phyloP scores from a whole-genome alignment of 2,329 filamentous ascomycete genomes.

The Gremmenia infestans region DNA sequence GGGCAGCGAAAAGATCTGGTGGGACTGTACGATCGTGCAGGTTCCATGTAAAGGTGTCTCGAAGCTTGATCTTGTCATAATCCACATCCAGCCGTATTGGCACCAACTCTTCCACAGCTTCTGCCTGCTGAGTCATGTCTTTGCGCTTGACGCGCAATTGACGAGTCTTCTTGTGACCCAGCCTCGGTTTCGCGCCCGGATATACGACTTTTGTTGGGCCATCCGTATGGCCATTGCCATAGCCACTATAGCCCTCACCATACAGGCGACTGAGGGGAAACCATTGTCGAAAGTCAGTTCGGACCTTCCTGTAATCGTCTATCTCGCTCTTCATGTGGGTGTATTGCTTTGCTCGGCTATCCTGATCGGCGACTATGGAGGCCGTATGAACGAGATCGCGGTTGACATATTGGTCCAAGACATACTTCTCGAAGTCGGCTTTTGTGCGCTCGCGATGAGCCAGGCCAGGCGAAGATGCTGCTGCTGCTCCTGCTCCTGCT shows the following conservation, averaged over 20 bases:
- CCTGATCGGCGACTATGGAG: conserved; percentile 44
- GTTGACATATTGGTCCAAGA: conserved; percentile 60
- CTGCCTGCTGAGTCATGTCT: conserved; percentile 79
- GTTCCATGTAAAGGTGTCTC: conserved; percentile 99
- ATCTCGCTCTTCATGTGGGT: conserved; percentile 62
- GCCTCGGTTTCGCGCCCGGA: conserved; percentile 68
- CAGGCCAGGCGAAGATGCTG: conserved; percentile 19
- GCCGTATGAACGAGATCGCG: conserved; percentile 57
- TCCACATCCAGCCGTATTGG: conserved; percentile 91
- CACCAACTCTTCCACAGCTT: conserved; percentile 86
- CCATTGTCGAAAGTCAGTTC: conserved; percentile 48
- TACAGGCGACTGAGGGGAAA: conserved; percentile 55
- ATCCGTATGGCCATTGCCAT: conserved; percentile 82
- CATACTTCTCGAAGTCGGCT: conserved; percentile 38
- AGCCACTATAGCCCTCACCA: conserved; percentile 79
- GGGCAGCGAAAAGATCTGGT: conserved; percentile 78
- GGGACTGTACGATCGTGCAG: conserved; percentile 82
- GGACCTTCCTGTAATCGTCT: conserved; percentile 62
- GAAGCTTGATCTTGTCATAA: conserved; percentile 89
- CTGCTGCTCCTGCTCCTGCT: conserved; percentile 15
- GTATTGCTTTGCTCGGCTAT: conserved; percentile 51
- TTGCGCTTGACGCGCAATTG: conserved; percentile 70
- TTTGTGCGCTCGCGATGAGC: conserved; percentile 28
- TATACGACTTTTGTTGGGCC: conserved; percentile 70
- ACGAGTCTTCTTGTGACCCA: conserved; percentile 70